Evolutionary conservation across 495 filamentous ascomycete species (phyloP).

Genomic region (Thermochaetoides thermophila): DNA sequence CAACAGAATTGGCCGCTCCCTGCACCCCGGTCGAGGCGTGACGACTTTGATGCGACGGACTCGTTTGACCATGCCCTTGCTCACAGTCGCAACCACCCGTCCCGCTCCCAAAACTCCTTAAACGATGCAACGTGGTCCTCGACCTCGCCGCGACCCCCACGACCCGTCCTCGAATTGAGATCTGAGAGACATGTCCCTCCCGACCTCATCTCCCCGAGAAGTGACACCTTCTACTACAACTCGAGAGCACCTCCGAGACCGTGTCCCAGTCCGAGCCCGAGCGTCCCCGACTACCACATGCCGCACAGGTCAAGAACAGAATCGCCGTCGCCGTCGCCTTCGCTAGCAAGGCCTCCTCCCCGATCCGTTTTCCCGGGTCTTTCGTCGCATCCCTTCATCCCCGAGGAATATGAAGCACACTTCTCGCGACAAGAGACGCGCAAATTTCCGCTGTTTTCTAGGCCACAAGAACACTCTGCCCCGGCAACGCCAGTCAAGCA

Average conservation of each 20-base stretch:
- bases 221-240: conserved; percentile 26
- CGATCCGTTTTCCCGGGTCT: conserved; percentile 19
- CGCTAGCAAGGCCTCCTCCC: conserved; percentile 10
- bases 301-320: conserved; percentile 13
- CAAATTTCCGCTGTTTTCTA: conserved; percentile 12
- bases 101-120: conserved; percentile 13
- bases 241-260: conserved; percentile 2
- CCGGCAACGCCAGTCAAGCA: conserved; percentile 12
- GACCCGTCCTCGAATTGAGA: conserved; percentile 6
- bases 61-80: conserved; percentile 14
- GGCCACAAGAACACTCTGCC: conserved; percentile 13
- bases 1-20: conserved; percentile 11
- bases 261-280: conserved; percentile 7
- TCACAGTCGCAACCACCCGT: conserved; percentile 10
- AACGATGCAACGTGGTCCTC: no score
- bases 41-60: conserved; percentile 8
- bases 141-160: conserved; percentile 6
- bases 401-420: no score
- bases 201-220: conserved; percentile 25
- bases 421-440: conserved; percentile 6
- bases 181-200: conserved; percentile 8
- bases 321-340: conserved; percentile 15
- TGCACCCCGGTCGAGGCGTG: conserved; percentile 20
- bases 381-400: conserved; percentile 21
- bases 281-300: conserved; percentile 4